Evolutionary conservation across 139 green algal species (phyloP).

Genomic region (Tetradesmus obliquus): DNA sequence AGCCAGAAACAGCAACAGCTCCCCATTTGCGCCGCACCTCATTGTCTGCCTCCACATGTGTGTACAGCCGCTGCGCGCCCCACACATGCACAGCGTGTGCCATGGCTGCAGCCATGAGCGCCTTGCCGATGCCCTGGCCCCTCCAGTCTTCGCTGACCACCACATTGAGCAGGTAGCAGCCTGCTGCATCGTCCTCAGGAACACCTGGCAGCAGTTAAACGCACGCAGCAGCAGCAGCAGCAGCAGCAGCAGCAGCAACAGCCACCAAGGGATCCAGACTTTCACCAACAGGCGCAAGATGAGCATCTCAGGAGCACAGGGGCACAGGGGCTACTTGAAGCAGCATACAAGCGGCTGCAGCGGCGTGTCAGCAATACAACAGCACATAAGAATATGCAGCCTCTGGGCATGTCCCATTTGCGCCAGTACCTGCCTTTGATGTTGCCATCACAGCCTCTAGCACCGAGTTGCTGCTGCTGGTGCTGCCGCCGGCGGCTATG

Average conservation of each 20-base stretch:
- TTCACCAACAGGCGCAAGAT: no score
- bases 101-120: slow-evolving; percentile 66
- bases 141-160: slow-evolving; percentile 59
- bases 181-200: slow-evolving; percentile 38
- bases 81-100: slow-evolving; percentile 47
- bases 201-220: slow-evolving; percentile 2
- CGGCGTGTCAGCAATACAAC: no score
- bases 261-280: not conserved
- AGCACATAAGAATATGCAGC: no score
- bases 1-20: not conserved
- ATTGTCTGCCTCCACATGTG: slow-evolving; percentile 69
- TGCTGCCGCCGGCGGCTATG: not conserved
- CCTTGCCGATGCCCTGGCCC: slow-evolving; percentile 59
- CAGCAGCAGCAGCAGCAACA: not conserved
- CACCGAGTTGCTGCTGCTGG: not conserved
- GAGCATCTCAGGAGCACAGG: no score
- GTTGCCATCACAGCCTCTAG: no score
- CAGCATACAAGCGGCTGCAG: no score
- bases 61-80: slow-evolving; percentile 61
- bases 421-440: no score
- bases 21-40: slow-evolving; percentile 23
- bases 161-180: slow-evolving; percentile 72
- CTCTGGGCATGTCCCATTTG: no score
- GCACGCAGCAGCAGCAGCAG: not conserved
- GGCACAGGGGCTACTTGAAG: no score